phyloP scores from a whole-genome alignment of 345 rosid genomes.

The Microthlaspi erraticum region DNA sequence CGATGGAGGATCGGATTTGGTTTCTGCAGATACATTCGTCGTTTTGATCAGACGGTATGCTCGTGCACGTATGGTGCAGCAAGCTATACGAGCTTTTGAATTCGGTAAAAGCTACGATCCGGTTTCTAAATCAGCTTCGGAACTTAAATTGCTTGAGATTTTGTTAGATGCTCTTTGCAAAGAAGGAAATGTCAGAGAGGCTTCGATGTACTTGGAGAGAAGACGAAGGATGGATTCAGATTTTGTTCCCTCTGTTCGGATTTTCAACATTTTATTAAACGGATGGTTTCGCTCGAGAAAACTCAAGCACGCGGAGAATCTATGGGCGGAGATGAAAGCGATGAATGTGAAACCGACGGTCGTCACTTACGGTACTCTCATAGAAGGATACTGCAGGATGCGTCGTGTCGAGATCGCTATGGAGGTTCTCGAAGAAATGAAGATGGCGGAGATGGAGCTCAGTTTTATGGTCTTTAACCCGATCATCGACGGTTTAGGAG shows the following conservation, averaged over 20 bases:
- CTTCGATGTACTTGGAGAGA: slow-evolving; percentile 54
- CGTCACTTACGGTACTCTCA: slow-evolving; percentile 79
- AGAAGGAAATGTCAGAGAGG: slow-evolving; percentile 71
- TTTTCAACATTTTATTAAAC: slow-evolving; percentile 72
- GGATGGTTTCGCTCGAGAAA: slow-evolving; percentile 84
- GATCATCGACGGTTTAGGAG: slow-evolving; percentile 78
- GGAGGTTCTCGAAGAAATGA: slow-evolving; percentile 72
- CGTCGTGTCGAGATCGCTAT: slow-evolving; percentile 66
- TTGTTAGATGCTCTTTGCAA: slow-evolving; percentile 85
- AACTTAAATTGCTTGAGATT: slow-evolving; percentile 57
- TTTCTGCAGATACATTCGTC: slow-evolving; percentile 67
- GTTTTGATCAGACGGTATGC: slow-evolving; percentile 79
- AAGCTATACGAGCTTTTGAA: slow-evolving; percentile 75
- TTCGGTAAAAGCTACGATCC: slow-evolving; percentile 53
- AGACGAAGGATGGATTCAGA: slow-evolving; percentile 43
- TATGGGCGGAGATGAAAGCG: slow-evolving; percentile 71
- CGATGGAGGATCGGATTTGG: slow-evolving; percentile 46
- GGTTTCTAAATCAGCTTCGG: slow-evolving; percentile 44
- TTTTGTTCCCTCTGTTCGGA: slow-evolving; percentile 66
- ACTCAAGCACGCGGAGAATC: slow-evolving; percentile 69
- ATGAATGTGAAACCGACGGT: slow-evolving; percentile 60
- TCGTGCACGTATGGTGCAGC: slow-evolving; percentile 76
- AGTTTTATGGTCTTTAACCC: slow-evolving; percentile 70
- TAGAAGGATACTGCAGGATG: slow-evolving; percentile 84
- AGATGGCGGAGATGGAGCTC: slow-evolving; percentile 60